These are phyloP conservation scores for Phlebiopsis flavidoalba DNA, from an alignment of 768 basidiomycete species.

Conservation along the genomic window DNA sequence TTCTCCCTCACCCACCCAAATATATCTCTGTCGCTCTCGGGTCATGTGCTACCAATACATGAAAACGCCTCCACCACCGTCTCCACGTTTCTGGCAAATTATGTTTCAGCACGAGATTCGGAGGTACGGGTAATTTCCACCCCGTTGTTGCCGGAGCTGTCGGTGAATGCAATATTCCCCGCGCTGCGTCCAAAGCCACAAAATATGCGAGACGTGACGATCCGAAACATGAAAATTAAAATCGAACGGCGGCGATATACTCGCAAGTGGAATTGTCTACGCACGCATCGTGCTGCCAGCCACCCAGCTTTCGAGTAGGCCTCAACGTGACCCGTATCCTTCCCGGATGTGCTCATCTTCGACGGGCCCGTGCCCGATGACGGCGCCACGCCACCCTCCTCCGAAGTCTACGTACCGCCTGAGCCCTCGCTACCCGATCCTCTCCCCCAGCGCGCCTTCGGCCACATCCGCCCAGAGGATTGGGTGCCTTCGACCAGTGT, in stretches of 20 bases:
- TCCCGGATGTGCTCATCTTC: constrained; percentile 73
- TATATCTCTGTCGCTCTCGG: constrained; percentile 52
- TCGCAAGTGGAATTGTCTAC: constrained; percentile 66
- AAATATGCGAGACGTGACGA: constrained; percentile 67
- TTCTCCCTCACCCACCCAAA: constrained; percentile 66
- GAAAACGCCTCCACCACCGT: constrained; percentile 30
- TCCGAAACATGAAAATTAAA: constrained; percentile 72
- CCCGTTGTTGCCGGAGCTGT: constrained; percentile 45
- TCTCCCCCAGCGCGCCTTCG: constrained; percentile 69
- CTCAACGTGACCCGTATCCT: constrained; percentile 59
- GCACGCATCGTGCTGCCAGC: constrained; percentile 66
- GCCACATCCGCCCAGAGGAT: constrained; percentile 62
- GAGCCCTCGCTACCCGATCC: constrained; percentile 57
- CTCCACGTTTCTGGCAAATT: constrained; percentile 59
- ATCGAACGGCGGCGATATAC: constrained; percentile 34
- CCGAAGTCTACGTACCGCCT: constrained; percentile 26
- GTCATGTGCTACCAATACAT: constrained; percentile 49
- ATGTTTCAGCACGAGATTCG: constrained; percentile 53
- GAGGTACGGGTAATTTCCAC: constrained; percentile 53
- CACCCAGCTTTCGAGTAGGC: constrained; percentile 61
- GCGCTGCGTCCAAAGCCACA: constrained; percentile 58
- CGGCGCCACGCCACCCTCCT: background rate
- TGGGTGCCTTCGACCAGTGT: constrained; percentile 54
- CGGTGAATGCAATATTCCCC: constrained; percentile 52
- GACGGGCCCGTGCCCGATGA: constrained; percentile 58